Evolutionary conservation across 148 eudicot genomes (phyloP), one percentile per base, ranked within the genome.

Genomic region (Vaccinium macrocarpon): DNA sequence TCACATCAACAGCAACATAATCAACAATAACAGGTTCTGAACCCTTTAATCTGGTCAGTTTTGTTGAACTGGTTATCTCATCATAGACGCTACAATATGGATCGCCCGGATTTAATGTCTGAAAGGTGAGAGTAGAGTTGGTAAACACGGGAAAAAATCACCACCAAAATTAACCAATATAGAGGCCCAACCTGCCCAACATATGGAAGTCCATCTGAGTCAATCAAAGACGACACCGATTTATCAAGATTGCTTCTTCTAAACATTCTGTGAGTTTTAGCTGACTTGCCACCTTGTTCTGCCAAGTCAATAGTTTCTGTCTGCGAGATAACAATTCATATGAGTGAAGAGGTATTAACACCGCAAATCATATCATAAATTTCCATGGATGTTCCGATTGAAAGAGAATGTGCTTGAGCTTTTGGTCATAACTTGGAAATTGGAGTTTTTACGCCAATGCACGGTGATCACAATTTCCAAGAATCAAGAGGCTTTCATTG

Each of bases 151-250:
- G 50, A 84, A 66, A 55, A 68, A 50, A 27, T 12, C 27, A 35
- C 7, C 27, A 51, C 50, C 25, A 57, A 64, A 81, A 7, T 42
- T 82, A 46, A 35, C 21, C 50, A 82, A 55, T 19, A 81, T 16
- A 83, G 64, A 84, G 78, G 46, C 42, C 75, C 52, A 75, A 96
- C 99, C 97, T 96, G 95, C 82, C 99, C 99, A 86, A 92, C 89
- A 83, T 86, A 91, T 27, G 99, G 99, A 64, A 96, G 95, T 27
- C 99, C 99, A 88, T 96, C 99, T 11, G 87, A 84, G 89, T 94
- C 99, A 82, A 96, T 93, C 77, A 89, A 64, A 81, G 89, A 84
- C 87, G 91, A 84, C 49, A 83, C 83, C 49, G 93, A 88, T 78
- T 81, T 86, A 70, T 94, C 98, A 87, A 88, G 53, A 82, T 88